Evolutionary conservation across 148 eudicot species (phyloP).

Genomic region (Rhododendron griersonianum): DNA sequence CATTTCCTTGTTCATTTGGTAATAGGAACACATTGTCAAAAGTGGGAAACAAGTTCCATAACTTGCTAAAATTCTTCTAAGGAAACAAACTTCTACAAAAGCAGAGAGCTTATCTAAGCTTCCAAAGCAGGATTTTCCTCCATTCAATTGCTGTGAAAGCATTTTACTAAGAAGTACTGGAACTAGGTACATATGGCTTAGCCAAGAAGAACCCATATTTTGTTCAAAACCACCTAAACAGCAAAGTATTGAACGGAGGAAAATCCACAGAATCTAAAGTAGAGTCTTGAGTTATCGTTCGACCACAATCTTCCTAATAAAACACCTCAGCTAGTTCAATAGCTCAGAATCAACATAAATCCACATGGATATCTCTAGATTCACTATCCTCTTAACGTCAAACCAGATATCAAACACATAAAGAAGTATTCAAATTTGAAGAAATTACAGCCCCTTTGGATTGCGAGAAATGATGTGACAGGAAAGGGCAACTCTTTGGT

Average conservation of each 20-base stretch:
- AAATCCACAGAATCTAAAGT: not conserved
- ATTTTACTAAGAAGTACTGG: not conserved
- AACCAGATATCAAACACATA: not conserved
- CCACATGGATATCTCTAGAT: not conserved
- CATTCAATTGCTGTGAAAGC: not conserved
- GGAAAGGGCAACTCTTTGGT: not conserved
- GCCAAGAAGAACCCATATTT: not conserved
- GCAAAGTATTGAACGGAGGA: not conserved
- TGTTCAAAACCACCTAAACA: not conserved
- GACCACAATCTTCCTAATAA: not conserved
- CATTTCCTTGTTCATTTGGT: not conserved
- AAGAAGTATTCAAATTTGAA: not conserved
- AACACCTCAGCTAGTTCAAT: not conserved
- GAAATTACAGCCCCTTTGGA: not conserved
- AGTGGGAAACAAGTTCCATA: not conserved
- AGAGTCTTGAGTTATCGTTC: not conserved
- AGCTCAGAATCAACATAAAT: not conserved
- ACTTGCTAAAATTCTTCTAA: not conserved
- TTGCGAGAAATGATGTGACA: not conserved
- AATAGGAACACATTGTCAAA: not conserved
- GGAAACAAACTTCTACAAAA: not conserved
- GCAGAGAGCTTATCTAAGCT: not conserved
- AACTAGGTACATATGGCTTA: not conserved
- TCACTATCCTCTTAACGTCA: not conserved
- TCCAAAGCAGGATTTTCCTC: slow-evolving; percentile 2